A percentile compares a stretch with the other conserved stretches of the same genome.
Conservation (phyloP, 2,329 filamentous ascomycete genomes). For the Pseudonectria foliicola region DNA sequence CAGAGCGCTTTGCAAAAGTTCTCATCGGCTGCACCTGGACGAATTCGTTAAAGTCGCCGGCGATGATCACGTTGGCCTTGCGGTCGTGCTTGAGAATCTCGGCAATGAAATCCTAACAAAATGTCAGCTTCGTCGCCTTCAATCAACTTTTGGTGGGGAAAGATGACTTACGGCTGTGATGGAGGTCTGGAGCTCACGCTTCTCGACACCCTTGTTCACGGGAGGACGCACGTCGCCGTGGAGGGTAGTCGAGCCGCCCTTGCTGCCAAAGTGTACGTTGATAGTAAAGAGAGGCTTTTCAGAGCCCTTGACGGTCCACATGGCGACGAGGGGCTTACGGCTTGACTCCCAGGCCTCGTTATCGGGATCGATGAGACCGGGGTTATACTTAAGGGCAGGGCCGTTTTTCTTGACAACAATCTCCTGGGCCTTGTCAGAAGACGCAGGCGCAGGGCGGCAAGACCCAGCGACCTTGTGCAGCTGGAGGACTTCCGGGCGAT, state of each 20-base stretch:
- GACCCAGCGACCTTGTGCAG: slow-evolving; percentile 44
- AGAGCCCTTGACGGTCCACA: slow-evolving; percentile 51
- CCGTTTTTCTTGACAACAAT: slow-evolving; percentile 41
- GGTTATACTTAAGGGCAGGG: slow-evolving; percentile 58
- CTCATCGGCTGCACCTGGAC: slow-evolving; percentile 52
- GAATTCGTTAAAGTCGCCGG: slow-evolving; percentile 71
- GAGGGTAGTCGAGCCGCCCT: slow-evolving; percentile 57
- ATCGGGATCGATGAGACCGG: slow-evolving; percentile 57
- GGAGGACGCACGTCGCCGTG: slow-evolving; percentile 61
- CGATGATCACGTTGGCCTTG: slow-evolving; percentile 50
- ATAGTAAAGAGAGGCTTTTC: slow-evolving; percentile 58
- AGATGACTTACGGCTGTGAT: slow-evolving; percentile 45
- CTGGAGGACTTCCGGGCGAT: slow-evolving; percentile 51
- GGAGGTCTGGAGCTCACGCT: slow-evolving; percentile 49
- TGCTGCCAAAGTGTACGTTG: slow-evolving; percentile 62
- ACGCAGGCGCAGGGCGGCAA: slow-evolving; percentile 36
- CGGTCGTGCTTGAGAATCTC: slow-evolving; percentile 50
- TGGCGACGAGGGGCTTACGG: slow-evolving; percentile 61
- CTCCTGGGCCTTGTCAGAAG: slow-evolving; percentile 45
- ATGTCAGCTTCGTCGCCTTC: not conserved
- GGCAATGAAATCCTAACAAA: slow-evolving; percentile 42
- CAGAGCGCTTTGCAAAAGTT: slow-evolving; percentile 45
- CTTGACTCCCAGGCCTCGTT: slow-evolving; percentile 53
- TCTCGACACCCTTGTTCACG: slow-evolving; percentile 55
- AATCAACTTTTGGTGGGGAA: no score